phyloP scores from a whole-genome alignment of 2,329 filamentous ascomycete species.

The Pseudogymnoascus sp. region DNA sequence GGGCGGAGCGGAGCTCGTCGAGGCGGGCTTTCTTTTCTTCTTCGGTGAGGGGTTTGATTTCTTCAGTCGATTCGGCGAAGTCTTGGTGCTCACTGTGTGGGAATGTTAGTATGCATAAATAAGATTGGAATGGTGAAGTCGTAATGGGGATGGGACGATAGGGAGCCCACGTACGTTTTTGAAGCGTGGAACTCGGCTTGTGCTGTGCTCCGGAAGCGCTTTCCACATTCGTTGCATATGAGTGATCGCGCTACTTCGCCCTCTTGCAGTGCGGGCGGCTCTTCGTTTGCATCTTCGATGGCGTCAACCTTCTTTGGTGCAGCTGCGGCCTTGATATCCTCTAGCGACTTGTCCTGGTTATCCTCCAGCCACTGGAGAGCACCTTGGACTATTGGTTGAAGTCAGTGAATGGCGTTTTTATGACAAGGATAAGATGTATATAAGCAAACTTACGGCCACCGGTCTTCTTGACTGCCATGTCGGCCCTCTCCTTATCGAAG shows the following conservation, averaged over 20 bases:
- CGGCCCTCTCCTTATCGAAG: constrained; percentile 75
- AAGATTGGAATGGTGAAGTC: background rate
- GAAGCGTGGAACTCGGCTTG: constrained; percentile 85
- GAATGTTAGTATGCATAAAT: constrained; percentile 12
- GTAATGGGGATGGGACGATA: background rate
- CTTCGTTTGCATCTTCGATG: constrained; percentile 45
- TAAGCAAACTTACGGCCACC: constrained; percentile 58
- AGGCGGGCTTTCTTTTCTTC: constrained; percentile 83
- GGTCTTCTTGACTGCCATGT: constrained; percentile 76
- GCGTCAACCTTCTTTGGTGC: constrained; percentile 37
- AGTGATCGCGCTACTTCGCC: constrained; percentile 71
- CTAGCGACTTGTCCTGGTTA: constrained; percentile 79
- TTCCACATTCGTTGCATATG: constrained; percentile 90
- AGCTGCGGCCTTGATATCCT: constrained; percentile 60
- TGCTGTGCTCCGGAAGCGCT: constrained; percentile 74
- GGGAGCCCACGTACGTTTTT: constrained; percentile 56
- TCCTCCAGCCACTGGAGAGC: constrained; percentile 93
- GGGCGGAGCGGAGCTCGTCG: constrained; percentile 62
- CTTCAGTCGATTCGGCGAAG: constrained; percentile 89
- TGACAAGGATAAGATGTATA: background rate
- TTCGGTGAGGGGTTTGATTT: constrained; percentile 81
- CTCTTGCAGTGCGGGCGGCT: constrained; percentile 59
- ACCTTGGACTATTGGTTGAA: constrained; percentile 57
- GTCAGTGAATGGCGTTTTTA: background rate
- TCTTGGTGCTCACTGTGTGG: constrained; percentile 67